phyloP scores from a whole-genome alignment of 495 filamentous ascomycete genomes.

The Aspergillus coremiiformis region DNA sequence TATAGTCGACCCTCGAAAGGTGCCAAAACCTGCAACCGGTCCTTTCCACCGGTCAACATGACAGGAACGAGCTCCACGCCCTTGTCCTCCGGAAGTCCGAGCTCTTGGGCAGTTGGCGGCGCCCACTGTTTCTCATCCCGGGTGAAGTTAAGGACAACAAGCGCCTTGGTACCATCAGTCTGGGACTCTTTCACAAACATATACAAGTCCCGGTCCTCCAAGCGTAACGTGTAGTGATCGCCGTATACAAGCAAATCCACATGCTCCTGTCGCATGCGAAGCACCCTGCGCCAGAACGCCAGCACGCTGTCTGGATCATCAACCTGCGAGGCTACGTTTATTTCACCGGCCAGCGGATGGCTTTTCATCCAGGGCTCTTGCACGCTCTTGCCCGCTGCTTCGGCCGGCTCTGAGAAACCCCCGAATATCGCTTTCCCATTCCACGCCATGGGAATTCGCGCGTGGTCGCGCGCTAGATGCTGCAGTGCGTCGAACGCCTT shows the following conservation, averaged over 20 bases:
- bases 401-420: slow-evolving; percentile 4
- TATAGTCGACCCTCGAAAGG: neutral
- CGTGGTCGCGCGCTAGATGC: slow-evolving; percentile 35
- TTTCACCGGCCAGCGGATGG: slow-evolving; percentile 33
- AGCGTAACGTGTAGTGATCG: neutral
- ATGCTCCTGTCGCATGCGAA: slow-evolving; percentile 41
- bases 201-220: neutral
- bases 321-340: slow-evolving; percentile 41
- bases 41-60: neutral
- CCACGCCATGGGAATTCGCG: slow-evolving; percentile 56
- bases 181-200: neutral
- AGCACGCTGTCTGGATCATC: slow-evolving; percentile 30
- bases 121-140: neutral
- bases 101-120: neutral
- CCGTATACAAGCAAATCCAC: slow-evolving; percentile 49
- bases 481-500: slow-evolving; percentile 19
- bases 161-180: neutral
- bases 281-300: slow-evolving; percentile 38
- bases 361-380: slow-evolving; percentile 46
- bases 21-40: neutral
- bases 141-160: neutral
- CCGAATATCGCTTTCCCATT: slow-evolving; percentile 15
- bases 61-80: neutral
- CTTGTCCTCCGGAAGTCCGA: neutral
- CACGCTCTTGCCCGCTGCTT: slow-evolving; percentile 36